Percentiles rank a stretch among this genome's conserved stretches.
Conservation (phyloP, 2,329 filamentous ascomycete genomes). For the Lasiodiplodia gonubiensis region DNA sequence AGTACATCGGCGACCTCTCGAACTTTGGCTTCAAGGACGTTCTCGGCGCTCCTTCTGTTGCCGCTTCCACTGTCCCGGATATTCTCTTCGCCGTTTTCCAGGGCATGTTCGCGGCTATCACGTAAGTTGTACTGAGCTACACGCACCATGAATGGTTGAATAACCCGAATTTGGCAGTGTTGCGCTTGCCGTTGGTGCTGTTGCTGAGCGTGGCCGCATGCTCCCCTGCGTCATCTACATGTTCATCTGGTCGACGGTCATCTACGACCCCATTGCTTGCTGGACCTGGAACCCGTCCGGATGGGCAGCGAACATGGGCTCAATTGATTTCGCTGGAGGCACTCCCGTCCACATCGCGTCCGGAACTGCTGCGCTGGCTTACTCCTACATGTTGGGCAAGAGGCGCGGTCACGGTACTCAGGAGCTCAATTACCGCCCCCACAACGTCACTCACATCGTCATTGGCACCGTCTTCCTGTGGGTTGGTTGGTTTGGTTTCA, state of each 20-base stretch:
- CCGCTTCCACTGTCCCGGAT: slow-evolving; percentile 75
- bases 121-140: slow-evolving; percentile 61
- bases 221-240: slow-evolving; percentile 89
- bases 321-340: slow-evolving; percentile 86
- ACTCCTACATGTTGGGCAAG: slow-evolving; percentile 90
- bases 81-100: slow-evolving; percentile 85
- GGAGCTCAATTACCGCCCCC: slow-evolving; percentile 88
- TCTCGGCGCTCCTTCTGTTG: slow-evolving; percentile 76
- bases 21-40: slow-evolving; percentile 83
- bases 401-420: slow-evolving; percentile 82
- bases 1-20: slow-evolving; percentile 76
- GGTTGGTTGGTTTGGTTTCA: slow-evolving; percentile 97
- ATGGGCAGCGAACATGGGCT: slow-evolving; percentile 80
- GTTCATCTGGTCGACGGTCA: slow-evolving; percentile 87
- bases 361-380: slow-evolving; percentile 81
- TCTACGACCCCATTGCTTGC: slow-evolving; percentile 92
- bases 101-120: slow-evolving; percentile 87
- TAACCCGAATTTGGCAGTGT: slow-evolving; percentile 58
- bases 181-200: slow-evolving; percentile 81
- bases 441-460: slow-evolving; percentile 92
- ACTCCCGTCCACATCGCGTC: slow-evolving; percentile 90
- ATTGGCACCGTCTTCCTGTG: slow-evolving; percentile 92
- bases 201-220: slow-evolving; percentile 86
- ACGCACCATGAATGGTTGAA: not conserved
- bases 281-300: slow-evolving; percentile 91